Percentiles rank a stretch among this genome's conserved stretches.
phyloP scores from a whole-genome alignment of 2,329 filamentous ascomycete genomes.

The Aspergillus sp. region DNA sequence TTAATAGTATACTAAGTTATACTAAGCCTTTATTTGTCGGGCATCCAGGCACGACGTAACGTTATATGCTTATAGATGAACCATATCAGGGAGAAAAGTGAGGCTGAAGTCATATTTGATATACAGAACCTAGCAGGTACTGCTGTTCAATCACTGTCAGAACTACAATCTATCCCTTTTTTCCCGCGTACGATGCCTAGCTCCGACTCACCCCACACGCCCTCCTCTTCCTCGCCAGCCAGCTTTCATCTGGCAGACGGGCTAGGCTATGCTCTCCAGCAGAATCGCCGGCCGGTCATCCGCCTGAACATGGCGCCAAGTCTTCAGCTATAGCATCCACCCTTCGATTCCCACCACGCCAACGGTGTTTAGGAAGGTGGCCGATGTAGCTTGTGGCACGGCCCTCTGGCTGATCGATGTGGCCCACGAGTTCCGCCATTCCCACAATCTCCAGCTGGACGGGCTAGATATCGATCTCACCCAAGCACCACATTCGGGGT shows the following conservation, averaged over 20 bases:
- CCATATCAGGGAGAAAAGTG: too few relatives aligned
- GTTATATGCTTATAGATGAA: neutral
- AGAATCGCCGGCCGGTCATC: conserved; percentile 13
- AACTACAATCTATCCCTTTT: too few relatives aligned
- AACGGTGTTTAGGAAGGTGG: conserved; percentile 17
- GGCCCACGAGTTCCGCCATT: conserved; percentile 13
- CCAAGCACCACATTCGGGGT: too few relatives aligned
- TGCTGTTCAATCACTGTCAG: too few relatives aligned
- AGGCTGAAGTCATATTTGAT: too few relatives aligned
- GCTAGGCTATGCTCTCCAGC: conserved; percentile 13
- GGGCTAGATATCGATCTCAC: conserved; percentile 33
- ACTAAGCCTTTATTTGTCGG: neutral
- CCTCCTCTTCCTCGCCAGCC: neutral
- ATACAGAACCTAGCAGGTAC: neutral
- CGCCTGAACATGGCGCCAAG: conserved; percentile 31
- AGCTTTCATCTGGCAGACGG: conserved; percentile 5
- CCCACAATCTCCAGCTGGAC: conserved; percentile 22
- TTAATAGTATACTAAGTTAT: neutral
- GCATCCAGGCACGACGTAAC: neutral
- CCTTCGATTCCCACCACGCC: conserved; percentile 23
- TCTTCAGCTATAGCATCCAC: conserved; percentile 31
- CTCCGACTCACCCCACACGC: neutral
- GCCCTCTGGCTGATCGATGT: conserved; percentile 32
- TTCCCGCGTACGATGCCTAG: neutral
- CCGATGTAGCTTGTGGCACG: conserved; percentile 33